Percentiles rank a stretch among this genome's conserved stretches.
These are phyloP conservation scores for Ganoderma boninense DNA, from an alignment of 1,284 basidiomycete species.

Conservation along the genomic window DNA sequence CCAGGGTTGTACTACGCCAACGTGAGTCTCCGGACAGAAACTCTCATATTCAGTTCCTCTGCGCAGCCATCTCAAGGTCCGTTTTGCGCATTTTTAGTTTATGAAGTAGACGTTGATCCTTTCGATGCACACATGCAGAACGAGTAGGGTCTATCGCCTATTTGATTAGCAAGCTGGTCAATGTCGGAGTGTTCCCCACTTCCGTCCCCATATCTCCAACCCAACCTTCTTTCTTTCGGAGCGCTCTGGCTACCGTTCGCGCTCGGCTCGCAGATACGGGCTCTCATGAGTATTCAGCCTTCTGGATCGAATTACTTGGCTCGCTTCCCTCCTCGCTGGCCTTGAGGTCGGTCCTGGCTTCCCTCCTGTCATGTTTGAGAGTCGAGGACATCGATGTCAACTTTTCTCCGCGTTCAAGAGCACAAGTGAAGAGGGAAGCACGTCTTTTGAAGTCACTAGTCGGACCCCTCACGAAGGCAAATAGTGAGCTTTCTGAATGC, in stretches of 20 bases:
- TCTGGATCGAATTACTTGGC: conserved; percentile 60
- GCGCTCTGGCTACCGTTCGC: conserved; percentile 57
- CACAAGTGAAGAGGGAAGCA: conserved; percentile 60
- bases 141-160: conserved; percentile 52
- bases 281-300: conserved; percentile 47
- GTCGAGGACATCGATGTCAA: conserved; percentile 43
- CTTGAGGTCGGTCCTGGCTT: conserved; percentile 64
- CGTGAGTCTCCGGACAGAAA: conserved; percentile 63
- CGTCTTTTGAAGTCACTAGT: conserved; percentile 55
- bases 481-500: conserved; percentile 61
- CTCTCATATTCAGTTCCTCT: conserved; percentile 48
- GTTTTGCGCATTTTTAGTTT: conserved; percentile 1
- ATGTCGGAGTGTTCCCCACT: conserved; percentile 69
- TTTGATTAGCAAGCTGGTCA: conserved; percentile 71
- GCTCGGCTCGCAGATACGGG: conserved; percentile 42
- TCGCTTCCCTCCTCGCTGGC: conserved; percentile 60
- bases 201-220: conserved; percentile 54
- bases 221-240: conserved; percentile 72
- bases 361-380: conserved; percentile 60
- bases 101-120: conserved; percentile 1
- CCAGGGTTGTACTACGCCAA: conserved; percentile 61
- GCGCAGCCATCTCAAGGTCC: conserved; percentile 41
- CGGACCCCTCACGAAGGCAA: conserved; percentile 53
- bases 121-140: conserved; percentile 26
- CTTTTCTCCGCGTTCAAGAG: conserved; percentile 45